phyloP scores from a whole-genome alignment of 1,284 basidiomycete species.

The Bjerkandera adusta region DNA sequence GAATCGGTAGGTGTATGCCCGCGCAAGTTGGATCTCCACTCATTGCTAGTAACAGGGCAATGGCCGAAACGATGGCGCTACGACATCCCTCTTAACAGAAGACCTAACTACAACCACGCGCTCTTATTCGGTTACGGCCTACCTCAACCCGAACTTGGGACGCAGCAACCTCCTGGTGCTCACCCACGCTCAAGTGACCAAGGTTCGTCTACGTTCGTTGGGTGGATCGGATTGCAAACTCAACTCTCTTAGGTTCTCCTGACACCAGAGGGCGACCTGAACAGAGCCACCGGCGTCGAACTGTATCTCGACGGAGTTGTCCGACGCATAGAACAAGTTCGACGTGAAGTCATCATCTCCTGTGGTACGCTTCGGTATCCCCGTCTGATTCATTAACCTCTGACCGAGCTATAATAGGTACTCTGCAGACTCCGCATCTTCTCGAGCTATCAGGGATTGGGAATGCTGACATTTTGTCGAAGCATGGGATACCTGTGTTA shows the following conservation, averaged over 20 bases:
- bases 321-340: slow-evolving; percentile 5
- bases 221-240: no score
- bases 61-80: background rate
- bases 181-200: background rate
- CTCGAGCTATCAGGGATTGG: slow-evolving; percentile 42
- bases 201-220: no score
- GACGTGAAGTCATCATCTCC: background rate
- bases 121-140: slow-evolving; percentile 21
- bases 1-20: background rate
- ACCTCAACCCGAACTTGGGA: slow-evolving; percentile 17
- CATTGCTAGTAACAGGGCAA: background rate
- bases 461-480: slow-evolving; percentile 25
- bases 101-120: slow-evolving; percentile 15
- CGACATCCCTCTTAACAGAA: slow-evolving; percentile 1
- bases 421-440: slow-evolving; percentile 31
- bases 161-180: slow-evolving; percentile 23
- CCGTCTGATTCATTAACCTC: background rate
- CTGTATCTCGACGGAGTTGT: slow-evolving; percentile 20
- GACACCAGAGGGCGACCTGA: slow-evolving; percentile 3
- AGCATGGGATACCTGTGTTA: slow-evolving; percentile 26
- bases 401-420: slow-evolving; percentile 14
- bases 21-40: background rate
- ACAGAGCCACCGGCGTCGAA: slow-evolving; percentile 26
- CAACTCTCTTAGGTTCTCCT: no score
- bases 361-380: background rate